These are phyloP conservation scores for Thalassiosira profunda DNA, from an alignment of 108 stramenopile genomes.

Conservation along the genomic window DNA sequence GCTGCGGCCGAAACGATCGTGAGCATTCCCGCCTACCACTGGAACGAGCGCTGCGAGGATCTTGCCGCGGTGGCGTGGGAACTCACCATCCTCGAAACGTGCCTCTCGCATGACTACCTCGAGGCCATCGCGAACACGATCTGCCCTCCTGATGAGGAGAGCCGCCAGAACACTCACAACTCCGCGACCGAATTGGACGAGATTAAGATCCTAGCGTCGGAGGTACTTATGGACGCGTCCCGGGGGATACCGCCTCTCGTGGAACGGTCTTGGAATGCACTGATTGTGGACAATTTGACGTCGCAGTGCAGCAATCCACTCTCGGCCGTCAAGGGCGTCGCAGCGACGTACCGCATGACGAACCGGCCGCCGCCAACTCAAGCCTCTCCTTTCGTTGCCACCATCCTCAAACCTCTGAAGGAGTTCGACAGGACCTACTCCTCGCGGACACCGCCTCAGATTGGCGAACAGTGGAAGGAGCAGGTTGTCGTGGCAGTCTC, in stretches of 20 bases:
- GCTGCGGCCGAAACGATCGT: conserved; percentile 27
- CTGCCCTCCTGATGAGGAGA: conserved; percentile 33
- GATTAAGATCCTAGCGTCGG: conserved; percentile 54
- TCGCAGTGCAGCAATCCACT: conserved; percentile 76
- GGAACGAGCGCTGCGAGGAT: conserved; percentile 78
- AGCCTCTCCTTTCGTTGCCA: conserved; percentile 82
- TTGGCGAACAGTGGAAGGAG: conserved; percentile 75
- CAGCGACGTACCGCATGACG: conserved; percentile 92
- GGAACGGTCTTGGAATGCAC: conserved; percentile 71
- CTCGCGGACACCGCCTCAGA: conserved; percentile 72
- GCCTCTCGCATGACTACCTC: conserved; percentile 72
- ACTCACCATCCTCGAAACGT: conserved; percentile 74
- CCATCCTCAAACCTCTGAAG: conserved; percentile 80
- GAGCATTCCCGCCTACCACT: conserved; percentile 58
- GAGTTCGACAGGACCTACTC: conserved; percentile 70
- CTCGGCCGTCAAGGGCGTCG: conserved; percentile 91
- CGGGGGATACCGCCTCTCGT: conserved; percentile 72
- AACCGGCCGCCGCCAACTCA: conserved; percentile 89
- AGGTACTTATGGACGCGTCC: conserved; percentile 71
- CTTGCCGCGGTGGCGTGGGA: conserved; percentile 91
- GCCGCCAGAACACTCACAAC: conserved; percentile 34
- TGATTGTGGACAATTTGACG: conserved; percentile 78
- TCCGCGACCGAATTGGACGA: conserved; percentile 46
- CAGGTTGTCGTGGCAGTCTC: conserved; percentile 63
- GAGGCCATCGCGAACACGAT: conserved; percentile 53